phyloP scores from a whole-genome alignment of 1,284 basidiomycete species.

The Microbotryomycetes sp. region DNA sequence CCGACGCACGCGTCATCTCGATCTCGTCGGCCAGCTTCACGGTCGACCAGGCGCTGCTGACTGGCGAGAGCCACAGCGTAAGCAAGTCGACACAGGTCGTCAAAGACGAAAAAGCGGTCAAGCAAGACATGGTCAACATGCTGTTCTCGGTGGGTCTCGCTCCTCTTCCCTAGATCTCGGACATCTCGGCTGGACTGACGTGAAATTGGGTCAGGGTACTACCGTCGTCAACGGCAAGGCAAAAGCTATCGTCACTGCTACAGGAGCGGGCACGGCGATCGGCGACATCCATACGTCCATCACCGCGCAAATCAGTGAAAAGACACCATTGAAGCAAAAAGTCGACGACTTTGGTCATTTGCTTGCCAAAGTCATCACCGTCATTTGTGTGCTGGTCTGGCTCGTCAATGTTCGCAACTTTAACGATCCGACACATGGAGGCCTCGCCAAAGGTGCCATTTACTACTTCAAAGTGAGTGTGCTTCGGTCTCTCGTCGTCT shows the following conservation, averaged over 20 bases:
- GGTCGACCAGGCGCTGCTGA: conserved; percentile 88
- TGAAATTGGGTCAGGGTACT: conserved; percentile 57
- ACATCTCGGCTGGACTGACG: not conserved
- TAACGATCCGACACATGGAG: conserved; percentile 82
- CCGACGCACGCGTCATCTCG: conserved; percentile 81
- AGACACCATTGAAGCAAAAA: conserved; percentile 90
- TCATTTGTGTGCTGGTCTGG: conserved; percentile 94
- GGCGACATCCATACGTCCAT: conserved; percentile 94
- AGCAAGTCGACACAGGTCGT: conserved; percentile 66
- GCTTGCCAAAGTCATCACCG: conserved; percentile 89
- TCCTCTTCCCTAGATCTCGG: not conserved
- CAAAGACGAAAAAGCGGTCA: conserved; percentile 59
- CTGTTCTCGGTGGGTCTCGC: conserved; percentile 65
- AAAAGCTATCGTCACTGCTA: conserved; percentile 74
- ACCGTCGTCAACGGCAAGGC: conserved; percentile 87
- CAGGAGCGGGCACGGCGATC: conserved; percentile 78
- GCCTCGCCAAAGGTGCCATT: conserved; percentile 79
- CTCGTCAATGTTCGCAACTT: conserved; percentile 90
- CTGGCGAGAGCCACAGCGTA: conserved; percentile 83
- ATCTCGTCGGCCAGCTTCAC: conserved; percentile 85
- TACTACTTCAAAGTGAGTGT: conserved; percentile 74
- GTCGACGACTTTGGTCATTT: conserved; percentile 93
- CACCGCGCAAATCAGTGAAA: conserved; percentile 71
- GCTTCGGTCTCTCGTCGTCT: not conserved
- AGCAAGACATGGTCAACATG: conserved; percentile 94